Evolutionary conservation across 1,284 basidiomycete species (phyloP).

Genomic region (Amylostereum chailletii): DNA sequence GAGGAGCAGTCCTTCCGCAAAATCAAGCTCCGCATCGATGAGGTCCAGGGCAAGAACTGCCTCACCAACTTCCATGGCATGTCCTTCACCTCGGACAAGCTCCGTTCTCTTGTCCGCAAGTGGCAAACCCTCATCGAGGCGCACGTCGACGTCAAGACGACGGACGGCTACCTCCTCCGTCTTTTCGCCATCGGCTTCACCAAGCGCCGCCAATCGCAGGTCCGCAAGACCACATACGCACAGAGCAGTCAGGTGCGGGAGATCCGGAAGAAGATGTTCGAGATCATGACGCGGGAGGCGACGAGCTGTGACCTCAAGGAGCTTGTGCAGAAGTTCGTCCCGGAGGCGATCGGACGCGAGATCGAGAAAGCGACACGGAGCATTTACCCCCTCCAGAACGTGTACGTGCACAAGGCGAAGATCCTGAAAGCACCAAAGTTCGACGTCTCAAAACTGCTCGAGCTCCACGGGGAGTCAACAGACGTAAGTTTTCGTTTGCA

Average conservation of each 20-base stretch:
- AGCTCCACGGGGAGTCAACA: slow-evolving; percentile 91
- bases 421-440: slow-evolving; percentile 97
- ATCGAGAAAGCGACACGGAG: slow-evolving; percentile 97
- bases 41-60: slow-evolving; percentile 98
- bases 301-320: slow-evolving; percentile 97
- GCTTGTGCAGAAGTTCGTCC: slow-evolving; percentile 96
- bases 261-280: slow-evolving; percentile 99
- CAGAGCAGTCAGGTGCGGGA: slow-evolving; percentile 93
- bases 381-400: slow-evolving; percentile 98
- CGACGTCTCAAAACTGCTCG: slow-evolving; percentile 90
- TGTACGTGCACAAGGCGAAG: slow-evolving; percentile 97
- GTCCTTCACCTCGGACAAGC: slow-evolving; percentile 99
- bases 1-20: slow-evolving; percentile 99
- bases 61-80: slow-evolving; percentile 99
- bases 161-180: slow-evolving; percentile 98
- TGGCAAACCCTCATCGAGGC: slow-evolving; percentile 99
- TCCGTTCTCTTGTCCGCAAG: slow-evolving; percentile 98
- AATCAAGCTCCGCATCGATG: slow-evolving; percentile 97
- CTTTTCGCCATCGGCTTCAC: slow-evolving; percentile 99
- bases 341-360: slow-evolving; percentile 98
- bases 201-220: slow-evolving; percentile 93
- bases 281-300: slow-evolving; percentile 98
- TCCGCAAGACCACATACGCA: slow-evolving; percentile 99
- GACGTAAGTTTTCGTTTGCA: slow-evolving; percentile 52
- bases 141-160: slow-evolving; percentile 97